Evolutionary conservation across 306 rosid genomes (phyloP).

Genomic region (Cucurbita moschata): DNA sequence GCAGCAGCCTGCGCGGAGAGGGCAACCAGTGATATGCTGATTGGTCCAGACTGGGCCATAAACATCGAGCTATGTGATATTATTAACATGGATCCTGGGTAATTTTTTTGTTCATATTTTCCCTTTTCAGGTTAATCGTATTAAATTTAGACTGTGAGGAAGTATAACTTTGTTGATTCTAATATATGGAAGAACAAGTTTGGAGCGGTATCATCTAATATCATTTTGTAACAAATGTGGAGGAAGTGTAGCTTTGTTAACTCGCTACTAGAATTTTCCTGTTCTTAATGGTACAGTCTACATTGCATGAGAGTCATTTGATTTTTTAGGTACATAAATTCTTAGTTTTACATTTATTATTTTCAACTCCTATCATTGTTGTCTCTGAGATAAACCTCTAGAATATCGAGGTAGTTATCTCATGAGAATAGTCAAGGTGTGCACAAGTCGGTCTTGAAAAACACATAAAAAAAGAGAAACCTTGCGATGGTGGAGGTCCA

Average conservation of each 20-base stretch:
- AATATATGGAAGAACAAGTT: neutral
- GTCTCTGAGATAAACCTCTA: neutral
- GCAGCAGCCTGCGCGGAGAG: slow-evolving; percentile 84
- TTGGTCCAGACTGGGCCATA: slow-evolving; percentile 93
- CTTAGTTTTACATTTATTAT: neutral
- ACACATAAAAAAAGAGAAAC: neutral
- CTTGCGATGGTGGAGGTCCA: neutral
- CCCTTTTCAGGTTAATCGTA: neutral
- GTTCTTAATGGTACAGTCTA: neutral
- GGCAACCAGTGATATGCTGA: slow-evolving; percentile 91
- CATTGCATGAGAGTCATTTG: slow-evolving; percentile 7
- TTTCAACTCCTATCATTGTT: neutral
- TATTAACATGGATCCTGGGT: slow-evolving; percentile 80
- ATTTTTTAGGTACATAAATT: neutral
- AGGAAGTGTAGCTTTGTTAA: neutral
- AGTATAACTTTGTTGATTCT: neutral
- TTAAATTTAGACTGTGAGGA: neutral
- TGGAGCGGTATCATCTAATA: neutral
- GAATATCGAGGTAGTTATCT: neutral
- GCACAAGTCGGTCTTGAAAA: too few relatives aligned
- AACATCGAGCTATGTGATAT: slow-evolving; percentile 88
- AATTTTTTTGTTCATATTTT: neutral
- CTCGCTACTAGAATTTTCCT: neutral
- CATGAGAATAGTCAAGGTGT: neutral
- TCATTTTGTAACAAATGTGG: neutral